These are phyloP conservation scores for Lepidium aucheri DNA, from an alignment of 345 rosid genomes.

Conservation along the genomic window DNA sequence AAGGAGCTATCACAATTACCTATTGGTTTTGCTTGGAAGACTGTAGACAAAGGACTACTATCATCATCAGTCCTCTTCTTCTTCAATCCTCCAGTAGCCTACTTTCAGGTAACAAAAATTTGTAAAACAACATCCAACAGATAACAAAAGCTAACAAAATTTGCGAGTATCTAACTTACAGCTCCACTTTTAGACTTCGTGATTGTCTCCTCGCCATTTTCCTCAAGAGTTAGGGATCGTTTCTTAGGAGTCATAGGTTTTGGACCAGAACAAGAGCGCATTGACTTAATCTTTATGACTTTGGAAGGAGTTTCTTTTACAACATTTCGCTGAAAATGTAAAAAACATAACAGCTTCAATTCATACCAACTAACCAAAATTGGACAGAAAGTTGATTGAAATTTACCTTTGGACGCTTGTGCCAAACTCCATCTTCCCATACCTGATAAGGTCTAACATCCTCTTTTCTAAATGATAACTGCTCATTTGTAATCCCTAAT, in stretches of 20 bases:
- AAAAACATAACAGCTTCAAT: not conserved
- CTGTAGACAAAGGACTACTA: constrained; percentile 18
- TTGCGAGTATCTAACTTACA: constrained; percentile 30
- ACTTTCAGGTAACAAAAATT: not conserved
- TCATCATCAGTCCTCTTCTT: constrained; percentile 21
- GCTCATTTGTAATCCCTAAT: constrained; percentile 37
- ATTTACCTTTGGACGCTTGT: constrained; percentile 35
- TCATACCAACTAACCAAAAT: not conserved
- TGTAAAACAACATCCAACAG: not conserved
- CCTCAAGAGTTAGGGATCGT: not conserved
- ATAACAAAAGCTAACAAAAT: not conserved
- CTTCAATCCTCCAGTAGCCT: constrained; percentile 9
- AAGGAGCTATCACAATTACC: constrained; percentile 12
- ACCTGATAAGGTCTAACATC: constrained; percentile 48
- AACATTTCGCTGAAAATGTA: not conserved
- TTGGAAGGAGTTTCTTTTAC: not conserved
- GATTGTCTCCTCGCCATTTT: constrained; percentile 13
- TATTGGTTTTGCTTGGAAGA: not conserved
- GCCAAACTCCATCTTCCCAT: constrained; percentile 56
- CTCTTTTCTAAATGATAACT: constrained; percentile 22
- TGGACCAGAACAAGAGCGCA: constrained; percentile 10
- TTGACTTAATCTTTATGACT: not conserved
- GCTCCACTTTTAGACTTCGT: constrained; percentile 9
- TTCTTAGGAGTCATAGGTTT: constrained; percentile 7
- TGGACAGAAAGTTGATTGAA: not conserved